These are phyloP conservation scores for Asterophora parasitica DNA, from an alignment of 768 basidiomycete genomes.

Conservation along the genomic window DNA sequence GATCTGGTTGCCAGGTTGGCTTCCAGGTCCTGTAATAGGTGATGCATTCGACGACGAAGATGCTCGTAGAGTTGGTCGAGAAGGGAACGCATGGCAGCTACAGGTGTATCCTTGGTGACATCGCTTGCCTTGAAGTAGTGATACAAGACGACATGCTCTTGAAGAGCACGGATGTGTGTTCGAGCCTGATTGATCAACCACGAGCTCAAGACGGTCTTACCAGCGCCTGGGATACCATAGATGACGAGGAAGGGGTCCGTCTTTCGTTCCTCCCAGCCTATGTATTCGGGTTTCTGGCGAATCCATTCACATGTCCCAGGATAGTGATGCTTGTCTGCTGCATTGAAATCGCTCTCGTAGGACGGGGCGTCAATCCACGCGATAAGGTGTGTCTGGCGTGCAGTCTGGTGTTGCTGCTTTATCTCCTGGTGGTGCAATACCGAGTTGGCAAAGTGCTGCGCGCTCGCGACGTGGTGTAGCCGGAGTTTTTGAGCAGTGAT, in stretches of 20 bases:
- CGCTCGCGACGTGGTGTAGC: slow-evolving; percentile 2
- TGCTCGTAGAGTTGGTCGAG: not conserved
- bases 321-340: not conserved
- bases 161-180: not conserved
- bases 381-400: not conserved
- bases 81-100: not conserved
- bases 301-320: slow-evolving; percentile 12
- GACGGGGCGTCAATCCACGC: slow-evolving; percentile 7
- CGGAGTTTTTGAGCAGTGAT: not conserved
- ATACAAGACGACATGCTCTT: not conserved
- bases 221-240: slow-evolving; percentile 5
- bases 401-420: not conserved
- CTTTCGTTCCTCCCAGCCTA: not conserved
- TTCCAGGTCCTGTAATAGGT: not conserved
- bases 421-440: not conserved
- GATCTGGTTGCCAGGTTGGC: not conserved
- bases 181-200: slow-evolving; percentile 4
- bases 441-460: not conserved
- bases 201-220: slow-evolving; percentile 10
- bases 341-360: slow-evolving; percentile 3
- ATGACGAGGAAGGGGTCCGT: slow-evolving; percentile 1
- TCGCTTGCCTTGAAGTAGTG: slow-evolving; percentile 10
- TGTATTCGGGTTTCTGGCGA: not conserved
- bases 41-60: not conserved
- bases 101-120: not conserved